These are phyloP conservation scores for Botrytis deweyae DNA, from an alignment of 2,329 filamentous ascomycete genomes.

Conservation along the genomic window DNA sequence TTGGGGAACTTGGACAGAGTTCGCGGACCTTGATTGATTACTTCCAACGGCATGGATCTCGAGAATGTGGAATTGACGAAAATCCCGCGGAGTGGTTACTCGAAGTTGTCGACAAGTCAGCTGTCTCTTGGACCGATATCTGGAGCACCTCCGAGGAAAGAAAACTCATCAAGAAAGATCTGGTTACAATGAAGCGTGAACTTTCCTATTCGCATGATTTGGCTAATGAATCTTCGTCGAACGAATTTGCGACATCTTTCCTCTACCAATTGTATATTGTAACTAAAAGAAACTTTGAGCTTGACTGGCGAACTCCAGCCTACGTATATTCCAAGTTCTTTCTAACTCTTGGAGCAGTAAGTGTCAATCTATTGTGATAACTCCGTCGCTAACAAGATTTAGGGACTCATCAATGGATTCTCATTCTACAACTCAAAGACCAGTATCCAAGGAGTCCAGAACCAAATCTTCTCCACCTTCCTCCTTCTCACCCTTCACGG, in stretches of 20 bases:
- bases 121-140: conserved; percentile 50
- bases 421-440: background rate
- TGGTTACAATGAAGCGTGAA: background rate
- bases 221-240: background rate
- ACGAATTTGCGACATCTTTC: conserved; percentile 62
- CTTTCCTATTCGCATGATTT: conserved; percentile 25
- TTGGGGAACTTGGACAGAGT: conserved; percentile 62
- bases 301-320: conserved; percentile 63
- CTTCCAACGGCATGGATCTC: conserved; percentile 69
- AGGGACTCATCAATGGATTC: conserved; percentile 4
- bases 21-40: conserved; percentile 49
- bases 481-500: conserved; percentile 9
- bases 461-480: conserved; percentile 70
- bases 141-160: conserved; percentile 62
- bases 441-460: conserved; percentile 36
- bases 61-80: conserved; percentile 60
- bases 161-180: conserved; percentile 43
- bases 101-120: conserved; percentile 48
- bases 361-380: background rate
- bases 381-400: background rate
- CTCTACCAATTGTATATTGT: conserved; percentile 54
- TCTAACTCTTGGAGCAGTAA: conserved; percentile 17
- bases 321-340: conserved; percentile 44
- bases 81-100: conserved; percentile 76
- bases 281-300: conserved; percentile 55